phyloP scores from a whole-genome alignment of 768 basidiomycete genomes.

The Collybia mongolica region DNA sequence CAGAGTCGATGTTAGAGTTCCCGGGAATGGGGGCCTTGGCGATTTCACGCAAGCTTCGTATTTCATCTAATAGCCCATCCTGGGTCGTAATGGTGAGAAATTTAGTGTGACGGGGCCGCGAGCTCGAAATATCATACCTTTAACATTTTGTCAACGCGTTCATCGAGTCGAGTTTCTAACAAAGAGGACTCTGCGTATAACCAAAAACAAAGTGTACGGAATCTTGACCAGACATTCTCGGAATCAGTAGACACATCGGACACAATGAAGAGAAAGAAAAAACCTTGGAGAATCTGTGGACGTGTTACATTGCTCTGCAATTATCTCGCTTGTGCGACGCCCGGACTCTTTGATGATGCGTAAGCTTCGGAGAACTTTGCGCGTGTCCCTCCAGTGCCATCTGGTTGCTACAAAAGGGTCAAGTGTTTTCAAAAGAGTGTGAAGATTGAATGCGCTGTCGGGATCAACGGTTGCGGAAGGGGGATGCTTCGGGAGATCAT shows the following conservation, averaged over 20 bases:
- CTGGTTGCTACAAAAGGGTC: constrained; percentile 74
- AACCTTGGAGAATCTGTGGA: constrained; percentile 51
- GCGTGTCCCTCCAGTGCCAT: constrained; percentile 96
- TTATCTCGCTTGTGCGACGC: constrained; percentile 63
- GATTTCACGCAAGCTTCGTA: constrained; percentile 49
- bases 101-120: no score
- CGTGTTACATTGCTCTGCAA: constrained; percentile 53
- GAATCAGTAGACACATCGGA: constrained; percentile 1
- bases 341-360: constrained; percentile 74
- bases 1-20: not conserved
- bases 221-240: constrained; percentile 44
- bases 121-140: constrained; percentile 42
- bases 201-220: constrained; percentile 88
- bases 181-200: constrained; percentile 69
- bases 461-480: constrained; percentile 57
- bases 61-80: constrained; percentile 82
- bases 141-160: constrained; percentile 88
- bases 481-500: constrained; percentile 56
- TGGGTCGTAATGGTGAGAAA: constrained; percentile 24
- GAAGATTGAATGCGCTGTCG: constrained; percentile 58
- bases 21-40: constrained; percentile 12
- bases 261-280: constrained; percentile 4
- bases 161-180: constrained; percentile 69
- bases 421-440: constrained; percentile 61
- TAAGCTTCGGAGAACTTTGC: constrained; percentile 84